Percentiles rank a stretch among this genome's conserved stretches.
These are phyloP conservation scores for Coniochaeta sp. DNA, from an alignment of 2,329 filamentous ascomycete species.

Conservation along the genomic window DNA sequence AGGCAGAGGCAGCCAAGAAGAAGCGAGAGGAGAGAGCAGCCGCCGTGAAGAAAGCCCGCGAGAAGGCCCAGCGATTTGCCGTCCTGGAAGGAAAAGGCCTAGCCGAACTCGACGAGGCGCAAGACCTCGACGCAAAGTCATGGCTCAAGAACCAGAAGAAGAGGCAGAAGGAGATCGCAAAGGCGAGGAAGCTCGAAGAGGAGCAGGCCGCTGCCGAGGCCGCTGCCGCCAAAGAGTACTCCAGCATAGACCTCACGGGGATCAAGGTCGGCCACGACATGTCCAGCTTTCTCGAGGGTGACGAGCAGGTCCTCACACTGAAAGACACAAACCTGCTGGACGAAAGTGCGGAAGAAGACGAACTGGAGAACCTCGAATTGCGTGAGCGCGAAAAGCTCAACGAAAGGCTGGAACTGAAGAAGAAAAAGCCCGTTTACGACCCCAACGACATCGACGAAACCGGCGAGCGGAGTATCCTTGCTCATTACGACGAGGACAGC, in stretches of 20 bases:
- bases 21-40: conserved; percentile 75
- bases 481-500: conserved; percentile 95
- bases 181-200: conserved; percentile 63
- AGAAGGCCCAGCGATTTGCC: conserved; percentile 68
- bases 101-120: conserved; percentile 63
- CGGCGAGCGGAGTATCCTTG: conserved; percentile 61
- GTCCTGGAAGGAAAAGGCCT: conserved; percentile 77
- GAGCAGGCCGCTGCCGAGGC: conserved; percentile 73
- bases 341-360: conserved; percentile 81
- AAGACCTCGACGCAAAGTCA: conserved; percentile 67
- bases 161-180: conserved; percentile 83
- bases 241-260: conserved; percentile 77
- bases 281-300: conserved; percentile 69
- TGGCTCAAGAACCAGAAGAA: conserved; percentile 92
- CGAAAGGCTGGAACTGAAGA: conserved; percentile 79
- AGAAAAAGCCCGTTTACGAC: conserved; percentile 84
- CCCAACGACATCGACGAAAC: conserved; percentile 66
- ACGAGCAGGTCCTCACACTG: conserved; percentile 88
- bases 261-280: conserved; percentile 89
- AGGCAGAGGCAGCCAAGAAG: conserved; percentile 69
- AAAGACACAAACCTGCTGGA: conserved; percentile 85
- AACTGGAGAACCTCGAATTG: conserved; percentile 72
- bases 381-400: conserved; percentile 64
- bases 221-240: conserved; percentile 61
- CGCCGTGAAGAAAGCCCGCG: conserved; percentile 79